Conservation (phyloP, 805 yeast genomes). For the Metschnikowia lochheadii region DNA sequence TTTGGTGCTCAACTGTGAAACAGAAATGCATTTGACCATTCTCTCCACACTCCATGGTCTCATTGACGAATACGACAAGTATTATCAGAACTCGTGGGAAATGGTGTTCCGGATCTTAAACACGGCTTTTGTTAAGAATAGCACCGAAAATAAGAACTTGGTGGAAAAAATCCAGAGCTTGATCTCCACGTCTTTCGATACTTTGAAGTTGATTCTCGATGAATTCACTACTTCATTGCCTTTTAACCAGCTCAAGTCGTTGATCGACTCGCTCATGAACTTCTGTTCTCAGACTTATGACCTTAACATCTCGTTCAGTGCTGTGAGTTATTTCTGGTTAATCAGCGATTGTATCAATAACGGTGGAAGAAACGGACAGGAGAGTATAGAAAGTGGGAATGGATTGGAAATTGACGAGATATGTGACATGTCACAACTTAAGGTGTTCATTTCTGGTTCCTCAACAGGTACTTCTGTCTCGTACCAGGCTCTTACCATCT, state of each 20-base stretch:
- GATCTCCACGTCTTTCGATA: constrained; percentile 69
- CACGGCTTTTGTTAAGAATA: constrained; percentile 47
- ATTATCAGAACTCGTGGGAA: constrained; percentile 65
- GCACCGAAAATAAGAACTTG: constrained; percentile 27
- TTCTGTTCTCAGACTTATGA: constrained; percentile 72
- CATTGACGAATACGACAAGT: constrained; percentile 72
- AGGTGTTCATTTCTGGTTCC: constrained; percentile 5
- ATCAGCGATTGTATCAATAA: constrained; percentile 65
- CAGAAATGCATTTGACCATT: constrained; percentile 60
- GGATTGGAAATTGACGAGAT: not conserved
- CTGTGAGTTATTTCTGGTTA: constrained; percentile 89
- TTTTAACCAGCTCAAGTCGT: constrained; percentile 50
- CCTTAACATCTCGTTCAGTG: constrained; percentile 83
- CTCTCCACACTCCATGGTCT: constrained; percentile 64
- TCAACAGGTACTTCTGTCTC: constrained; percentile 5
- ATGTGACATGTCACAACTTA: constrained; percentile 4
- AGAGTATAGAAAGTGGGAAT: not conserved
- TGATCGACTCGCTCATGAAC: constrained; percentile 67
- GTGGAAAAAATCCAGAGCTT: constrained; percentile 49
- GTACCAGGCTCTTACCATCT: constrained; percentile 53
- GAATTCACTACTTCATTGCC: constrained; percentile 80
- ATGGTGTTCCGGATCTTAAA: constrained; percentile 58
- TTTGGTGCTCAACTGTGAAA: constrained; percentile 52
- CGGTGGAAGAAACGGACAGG: not conserved
- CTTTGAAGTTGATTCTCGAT: constrained; percentile 77